Evolutionary conservation across 164 flowering plant genomes (phyloP), one percentile per base, ranked within the genome.

Genomic region (Cinnamomum chago): DNA sequence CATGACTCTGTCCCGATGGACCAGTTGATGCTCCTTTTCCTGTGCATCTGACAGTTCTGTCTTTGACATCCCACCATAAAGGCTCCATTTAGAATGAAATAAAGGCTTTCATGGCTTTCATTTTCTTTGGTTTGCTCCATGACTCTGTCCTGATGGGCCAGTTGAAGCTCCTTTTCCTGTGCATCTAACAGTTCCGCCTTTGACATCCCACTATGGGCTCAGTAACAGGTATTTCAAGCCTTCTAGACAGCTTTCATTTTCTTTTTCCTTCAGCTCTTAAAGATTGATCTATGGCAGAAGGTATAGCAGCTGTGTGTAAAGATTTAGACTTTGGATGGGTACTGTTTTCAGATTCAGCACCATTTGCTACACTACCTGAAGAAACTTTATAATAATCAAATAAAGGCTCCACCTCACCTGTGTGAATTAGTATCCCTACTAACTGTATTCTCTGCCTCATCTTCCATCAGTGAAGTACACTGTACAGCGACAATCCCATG

Each of bases 121-220:
- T n/a, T 85, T 40, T 94, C 90, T 83, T 94, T 92, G 28, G 95
- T 89, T 75, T 81, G 89, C 70, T 94, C 98, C 86, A 92, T 84
- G 27, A 71, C 75, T 76, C 70, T 81, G 76, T 92, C 98, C 80
- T 91, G 98, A 72, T 90, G 83, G 28, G 85, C 83, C 84, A 94
- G 77, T 75, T 83, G 85, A 73, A 75, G 70, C 83, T 94, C 98
- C 76, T 78, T 92, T 75, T 86, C 91, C 76, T 76, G 83, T 71
- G 94, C 96, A 84, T 86, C 83, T 62, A 75, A 77, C 50, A 94
- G 79, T 75, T 91, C 95, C 47, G 79, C 79, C 65, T 75, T 77
- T 15, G 90, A 86, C 90, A 89, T 88, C 35, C 90, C 90, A 65
- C 93, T 23, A 88, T 71, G 70, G 72, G 83, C 82, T 92, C 93